Conservation (phyloP, 2,329 filamentous ascomycete species). For the Epichloe aotearoae region DNA sequence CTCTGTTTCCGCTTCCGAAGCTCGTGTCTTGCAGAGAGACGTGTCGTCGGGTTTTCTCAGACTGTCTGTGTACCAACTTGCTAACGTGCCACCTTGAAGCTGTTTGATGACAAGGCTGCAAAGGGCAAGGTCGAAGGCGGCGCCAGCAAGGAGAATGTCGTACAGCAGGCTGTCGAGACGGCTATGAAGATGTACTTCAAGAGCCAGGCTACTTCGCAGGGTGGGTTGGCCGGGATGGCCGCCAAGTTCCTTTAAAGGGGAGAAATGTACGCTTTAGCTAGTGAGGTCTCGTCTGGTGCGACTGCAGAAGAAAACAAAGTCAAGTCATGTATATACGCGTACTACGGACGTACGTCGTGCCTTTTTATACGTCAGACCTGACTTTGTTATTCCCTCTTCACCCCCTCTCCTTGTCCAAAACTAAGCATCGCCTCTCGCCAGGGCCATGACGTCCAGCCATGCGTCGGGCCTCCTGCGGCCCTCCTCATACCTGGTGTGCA, state of each 20-base stretch:
- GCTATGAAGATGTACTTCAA: conserved; percentile 88
- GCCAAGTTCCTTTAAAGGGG: conserved; percentile 25
- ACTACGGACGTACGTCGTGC: neutral
- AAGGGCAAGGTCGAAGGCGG: conserved; percentile 40
- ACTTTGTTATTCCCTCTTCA: neutral
- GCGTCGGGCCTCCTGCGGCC: conserved; percentile 36
- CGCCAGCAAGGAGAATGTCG: conserved; percentile 66
- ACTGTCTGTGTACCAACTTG: neutral
- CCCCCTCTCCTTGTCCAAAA: neutral
- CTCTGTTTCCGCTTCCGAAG: neutral
- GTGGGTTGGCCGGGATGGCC: conserved; percentile 31
- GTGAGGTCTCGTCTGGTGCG: too few relatives aligned
- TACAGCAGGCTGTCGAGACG: conserved; percentile 71
- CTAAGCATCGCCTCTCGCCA: conserved; percentile 9
- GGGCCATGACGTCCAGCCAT: conserved; percentile 45
- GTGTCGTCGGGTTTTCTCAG: neutral
- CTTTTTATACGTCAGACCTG: neutral
- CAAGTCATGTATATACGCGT: neutral
- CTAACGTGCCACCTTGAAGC: conserved; percentile 19
- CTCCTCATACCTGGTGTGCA: conserved; percentile 33
- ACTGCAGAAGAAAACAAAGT: too few relatives aligned
- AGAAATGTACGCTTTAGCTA: too few relatives aligned
- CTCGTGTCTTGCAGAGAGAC: too few relatives aligned
- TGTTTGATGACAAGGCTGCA: conserved; percentile 46
- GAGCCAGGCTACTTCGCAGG: conserved; percentile 41